Base-by-base conservation (phyloP, 169 alveolate species). In the Fabrea salina region DNA sequence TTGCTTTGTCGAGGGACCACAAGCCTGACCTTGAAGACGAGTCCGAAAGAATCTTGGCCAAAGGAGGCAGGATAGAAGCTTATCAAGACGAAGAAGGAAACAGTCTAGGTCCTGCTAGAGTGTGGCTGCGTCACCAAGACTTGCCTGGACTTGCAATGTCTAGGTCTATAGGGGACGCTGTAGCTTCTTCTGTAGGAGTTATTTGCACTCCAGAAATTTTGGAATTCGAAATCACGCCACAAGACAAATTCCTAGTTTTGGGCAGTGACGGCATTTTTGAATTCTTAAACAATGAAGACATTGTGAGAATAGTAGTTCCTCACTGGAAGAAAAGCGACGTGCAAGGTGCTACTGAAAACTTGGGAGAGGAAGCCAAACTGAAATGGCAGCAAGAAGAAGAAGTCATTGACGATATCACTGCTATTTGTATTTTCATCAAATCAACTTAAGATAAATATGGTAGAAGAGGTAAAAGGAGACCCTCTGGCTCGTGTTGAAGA, bases 71-170 rank as follows among this genome's bases (percentile, higher is more conserved):
- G 50, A 88, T 86, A 1, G 56, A 66, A 41, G 35, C n/a, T 19
- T 19, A 37, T 25, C n/a, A 32, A 37, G 76, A 35, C 22, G 54
- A 66, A 37, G 75, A 76, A 5, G 92, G 93, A 19, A 87, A 82
- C 47, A 87, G 85, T 32, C 74, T 84, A 2, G 95, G 95, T 1
- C 95, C 95, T 11, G 84, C 82, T 27, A 83, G 95, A 79, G 92
- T 91, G 25, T 91, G 93, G 92, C 66, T 87, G 30, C 61, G 75
- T 59, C 82, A 86, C 50, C 86, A 89, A 71, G 87, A 86, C 44
- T 83, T 87, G 3, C 96, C 96, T 22, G 96, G 96, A 39, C 80
- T 88, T 27, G 94, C 94, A 30, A 92, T 92, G 94, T 71, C 93
- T 5, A 82, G 96, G 30, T 84, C 92, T 19, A 58, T 92, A 59